A percentile compares a stretch with the other conserved stretches of the same genome.
These are phyloP conservation scores for Umbelopsis vinacea DNA, from an alignment of 192 early-diverging fungal species.

Conservation along the genomic window DNA sequence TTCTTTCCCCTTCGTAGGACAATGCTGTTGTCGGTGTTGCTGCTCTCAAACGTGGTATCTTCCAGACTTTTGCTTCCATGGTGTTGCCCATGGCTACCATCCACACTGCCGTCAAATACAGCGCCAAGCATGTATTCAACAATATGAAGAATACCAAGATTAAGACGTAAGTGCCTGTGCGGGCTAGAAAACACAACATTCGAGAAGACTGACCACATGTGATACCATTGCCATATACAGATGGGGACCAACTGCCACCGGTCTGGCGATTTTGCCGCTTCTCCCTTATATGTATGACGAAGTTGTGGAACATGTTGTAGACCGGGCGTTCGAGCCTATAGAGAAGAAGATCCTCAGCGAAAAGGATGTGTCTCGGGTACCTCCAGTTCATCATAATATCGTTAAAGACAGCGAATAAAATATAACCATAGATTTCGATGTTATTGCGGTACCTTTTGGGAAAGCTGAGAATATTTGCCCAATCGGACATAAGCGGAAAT, in stretches of 20 bases:
- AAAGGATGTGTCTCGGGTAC: constrained; percentile 15
- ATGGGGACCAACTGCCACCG: constrained; percentile 65
- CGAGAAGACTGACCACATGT: neutral
- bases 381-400: constrained; percentile 17
- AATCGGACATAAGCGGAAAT: constrained; percentile 1
- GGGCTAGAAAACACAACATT: no score
- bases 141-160: constrained; percentile 38
- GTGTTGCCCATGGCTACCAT: constrained; percentile 64
- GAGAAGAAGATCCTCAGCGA: constrained; percentile 34
- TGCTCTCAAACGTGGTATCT: constrained; percentile 60
- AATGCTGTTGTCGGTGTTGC: constrained; percentile 48
- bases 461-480: constrained; percentile 22
- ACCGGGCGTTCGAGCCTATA: constrained; percentile 59
- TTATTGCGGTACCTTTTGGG: constrained; percentile 18
- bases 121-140: constrained; percentile 46
- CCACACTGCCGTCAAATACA: constrained; percentile 67
- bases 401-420: constrained; percentile 30
- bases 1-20: constrained; percentile 18
- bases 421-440: constrained; percentile 29
- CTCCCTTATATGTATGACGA: constrained; percentile 70
- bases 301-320: constrained; percentile 61
- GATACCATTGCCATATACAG: constrained; percentile 26
- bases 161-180: constrained; percentile 23
- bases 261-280: constrained; percentile 63
- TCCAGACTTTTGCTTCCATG: constrained; percentile 66